phyloP scores from a whole-genome alignment of 1,284 basidiomycete species.

The Cryptococcus maquisensis region DNA sequence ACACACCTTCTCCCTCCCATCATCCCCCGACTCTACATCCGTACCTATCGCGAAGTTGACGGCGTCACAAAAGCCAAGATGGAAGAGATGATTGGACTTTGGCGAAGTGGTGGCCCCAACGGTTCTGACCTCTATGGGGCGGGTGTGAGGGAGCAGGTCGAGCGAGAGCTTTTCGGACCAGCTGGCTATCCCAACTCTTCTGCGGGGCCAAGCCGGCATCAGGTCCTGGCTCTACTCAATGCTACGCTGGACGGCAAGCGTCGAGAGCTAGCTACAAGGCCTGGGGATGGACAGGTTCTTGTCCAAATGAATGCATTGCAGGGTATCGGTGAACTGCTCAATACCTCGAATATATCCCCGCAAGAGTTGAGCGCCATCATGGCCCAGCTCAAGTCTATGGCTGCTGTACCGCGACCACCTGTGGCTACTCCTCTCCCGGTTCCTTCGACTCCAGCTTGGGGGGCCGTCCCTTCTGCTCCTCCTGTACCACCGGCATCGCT shows the following conservation, averaged over 20 bases:
- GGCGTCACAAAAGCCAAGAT: constrained; percentile 79
- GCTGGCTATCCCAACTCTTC: constrained; percentile 1
- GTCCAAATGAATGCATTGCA: constrained; percentile 38
- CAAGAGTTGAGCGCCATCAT: constrained; percentile 40
- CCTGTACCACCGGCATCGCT: not conserved
- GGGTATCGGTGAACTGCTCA: constrained; percentile 37
- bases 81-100: constrained; percentile 91
- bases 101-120: constrained; percentile 75
- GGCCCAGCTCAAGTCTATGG: constrained; percentile 37
- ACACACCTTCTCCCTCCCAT: constrained; percentile 66
- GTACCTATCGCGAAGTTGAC: constrained; percentile 79
- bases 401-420: constrained; percentile 13
- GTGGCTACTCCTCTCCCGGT: constrained; percentile 24
- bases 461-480: not conserved
- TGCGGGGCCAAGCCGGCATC: constrained; percentile 13
- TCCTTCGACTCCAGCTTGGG: constrained; percentile 4
- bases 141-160: constrained; percentile 33
- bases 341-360: constrained; percentile 28
- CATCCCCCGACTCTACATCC: constrained; percentile 72
- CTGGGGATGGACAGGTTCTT: constrained; percentile 23
- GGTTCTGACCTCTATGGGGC: constrained; percentile 66
- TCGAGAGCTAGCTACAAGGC: constrained; percentile 31
- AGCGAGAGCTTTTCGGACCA: constrained; percentile 39
- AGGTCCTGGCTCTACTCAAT: constrained; percentile 21
- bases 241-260: constrained; percentile 37